phyloP scores from a whole-genome alignment of 2,329 filamentous ascomycete species.

The Didymella sp. region DNA sequence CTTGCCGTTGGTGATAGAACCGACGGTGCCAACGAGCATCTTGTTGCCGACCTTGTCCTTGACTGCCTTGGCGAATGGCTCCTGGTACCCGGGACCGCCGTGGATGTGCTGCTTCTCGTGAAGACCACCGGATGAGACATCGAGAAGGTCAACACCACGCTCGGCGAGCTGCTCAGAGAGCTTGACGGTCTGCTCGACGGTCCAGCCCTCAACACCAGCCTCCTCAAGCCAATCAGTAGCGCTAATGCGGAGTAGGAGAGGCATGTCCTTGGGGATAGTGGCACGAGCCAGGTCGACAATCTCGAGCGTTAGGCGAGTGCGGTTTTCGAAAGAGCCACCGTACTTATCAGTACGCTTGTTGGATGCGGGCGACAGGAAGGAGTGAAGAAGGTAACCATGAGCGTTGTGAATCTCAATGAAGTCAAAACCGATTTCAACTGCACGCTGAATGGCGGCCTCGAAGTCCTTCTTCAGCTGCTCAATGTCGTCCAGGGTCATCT shows the following conservation, averaged over 20 bases:
- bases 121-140: constrained; percentile 80
- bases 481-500: constrained; percentile 73
- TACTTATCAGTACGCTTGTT: constrained; percentile 74
- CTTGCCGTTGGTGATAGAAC: constrained; percentile 72
- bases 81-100: constrained; percentile 73
- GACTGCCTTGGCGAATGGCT: constrained; percentile 73
- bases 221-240: constrained; percentile 78
- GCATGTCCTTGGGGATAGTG: constrained; percentile 70
- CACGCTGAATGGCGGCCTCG: constrained; percentile 64
- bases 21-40: constrained; percentile 76
- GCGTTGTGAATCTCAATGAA: constrained; percentile 81
- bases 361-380: constrained; percentile 72
- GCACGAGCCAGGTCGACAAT: constrained; percentile 67
- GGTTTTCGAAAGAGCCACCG: constrained; percentile 75
- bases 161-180: constrained; percentile 73
- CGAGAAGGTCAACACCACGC: constrained; percentile 80
- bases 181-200: constrained; percentile 65
- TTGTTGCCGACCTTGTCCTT: constrained; percentile 76
- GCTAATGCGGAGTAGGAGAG: constrained; percentile 75
- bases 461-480: constrained; percentile 68
- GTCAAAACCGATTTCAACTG: constrained; percentile 70
- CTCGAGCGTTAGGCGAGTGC: constrained; percentile 71
- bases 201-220: constrained; percentile 69
- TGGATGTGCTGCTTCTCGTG: constrained; percentile 67
- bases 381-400: constrained; percentile 77